A percentile compares a stretch with the other conserved stretches of the same genome.
phyloP scores from a whole-genome alignment of 2,329 filamentous ascomycete genomes.

The Colletotrichum filicis region DNA sequence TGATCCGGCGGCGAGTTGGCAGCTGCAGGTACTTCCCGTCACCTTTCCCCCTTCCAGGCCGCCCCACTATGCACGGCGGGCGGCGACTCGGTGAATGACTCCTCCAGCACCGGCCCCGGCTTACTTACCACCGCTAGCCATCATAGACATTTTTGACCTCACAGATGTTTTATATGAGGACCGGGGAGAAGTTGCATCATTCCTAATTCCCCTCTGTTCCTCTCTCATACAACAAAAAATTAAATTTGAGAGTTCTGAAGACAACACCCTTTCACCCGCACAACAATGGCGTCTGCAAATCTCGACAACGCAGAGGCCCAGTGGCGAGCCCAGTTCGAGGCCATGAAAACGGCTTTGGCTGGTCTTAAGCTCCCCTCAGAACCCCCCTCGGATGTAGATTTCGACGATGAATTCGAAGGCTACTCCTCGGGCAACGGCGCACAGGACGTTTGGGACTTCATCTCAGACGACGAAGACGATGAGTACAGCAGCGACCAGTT shows the following conservation, averaged over 20 bases:
- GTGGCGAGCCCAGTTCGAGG: slow-evolving; percentile 87
- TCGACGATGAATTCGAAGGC: slow-evolving; percentile 72
- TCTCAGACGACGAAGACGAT: slow-evolving; percentile 79
- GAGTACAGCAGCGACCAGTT: slow-evolving; percentile 66
- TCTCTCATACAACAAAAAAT: not conserved
- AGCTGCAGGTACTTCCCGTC: not conserved
- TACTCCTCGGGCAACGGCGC: slow-evolving; percentile 69
- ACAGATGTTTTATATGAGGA: not conserved
- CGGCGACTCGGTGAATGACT: slow-evolving; percentile 27
- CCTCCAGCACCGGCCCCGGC: slow-evolving; percentile 4
- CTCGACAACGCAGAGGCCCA: slow-evolving; percentile 60
- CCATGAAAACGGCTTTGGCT: slow-evolving; percentile 88
- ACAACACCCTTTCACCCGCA: not conserved
- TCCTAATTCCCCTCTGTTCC: not conserved
- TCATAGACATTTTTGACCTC: slow-evolving; percentile 12
- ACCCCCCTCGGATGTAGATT: slow-evolving; percentile 58
- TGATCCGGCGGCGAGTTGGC: not conserved
- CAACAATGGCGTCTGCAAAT: slow-evolving; percentile 47
- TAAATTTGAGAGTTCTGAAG: not conserved
- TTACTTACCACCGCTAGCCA: not conserved
- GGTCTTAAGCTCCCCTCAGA: slow-evolving; percentile 66
- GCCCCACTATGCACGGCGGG: not conserved
- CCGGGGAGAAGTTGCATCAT: not conserved
- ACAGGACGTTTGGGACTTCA: slow-evolving; percentile 93
- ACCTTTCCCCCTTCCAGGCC: not conserved